Evolutionary conservation across 305 asterid species (phyloP).

Genomic region (Fraxinus ornus): DNA sequence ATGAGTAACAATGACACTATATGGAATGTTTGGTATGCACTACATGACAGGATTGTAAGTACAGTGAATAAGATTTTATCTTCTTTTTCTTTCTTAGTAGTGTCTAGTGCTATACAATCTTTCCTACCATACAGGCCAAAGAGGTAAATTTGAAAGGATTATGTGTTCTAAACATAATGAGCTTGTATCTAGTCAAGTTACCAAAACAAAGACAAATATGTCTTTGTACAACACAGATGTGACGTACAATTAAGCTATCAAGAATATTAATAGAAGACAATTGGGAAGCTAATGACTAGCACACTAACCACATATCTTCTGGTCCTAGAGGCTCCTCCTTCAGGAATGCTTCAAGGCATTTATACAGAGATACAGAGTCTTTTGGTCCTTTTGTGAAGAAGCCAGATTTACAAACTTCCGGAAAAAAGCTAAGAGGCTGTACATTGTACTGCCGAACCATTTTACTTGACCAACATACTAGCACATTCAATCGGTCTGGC

Average conservation of each 20-base stretch:
- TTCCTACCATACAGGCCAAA: background rate
- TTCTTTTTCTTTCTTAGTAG: background rate
- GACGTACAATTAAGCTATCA: constrained; percentile 1
- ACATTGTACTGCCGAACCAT: constrained; percentile 45
- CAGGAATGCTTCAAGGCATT: constrained; percentile 91
- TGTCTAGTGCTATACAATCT: background rate
- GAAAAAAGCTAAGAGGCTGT: constrained; percentile 54
- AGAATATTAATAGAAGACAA: constrained; percentile 20
- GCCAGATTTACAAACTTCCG: constrained; percentile 74
- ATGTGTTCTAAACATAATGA: constrained; percentile 12
- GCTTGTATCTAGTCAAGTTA: background rate
- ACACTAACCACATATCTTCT: constrained; percentile 96
- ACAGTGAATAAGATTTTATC: background rate
- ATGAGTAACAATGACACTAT: background rate
- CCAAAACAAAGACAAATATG: background rate
- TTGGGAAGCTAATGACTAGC: constrained; percentile 20
- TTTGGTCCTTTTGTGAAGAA: constrained; percentile 64
- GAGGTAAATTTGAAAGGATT: background rate
- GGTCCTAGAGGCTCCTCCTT: constrained; percentile 99
- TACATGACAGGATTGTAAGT: background rate
- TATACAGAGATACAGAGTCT: constrained; percentile 79
- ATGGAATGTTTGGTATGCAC: background rate
- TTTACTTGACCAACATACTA: constrained; percentile 73
- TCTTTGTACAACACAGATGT: background rate
- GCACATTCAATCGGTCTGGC: constrained; percentile 56